These are phyloP conservation scores for Aspergillus tamarii DNA, from an alignment of 2,329 filamentous ascomycete species.

Conservation along the genomic window DNA sequence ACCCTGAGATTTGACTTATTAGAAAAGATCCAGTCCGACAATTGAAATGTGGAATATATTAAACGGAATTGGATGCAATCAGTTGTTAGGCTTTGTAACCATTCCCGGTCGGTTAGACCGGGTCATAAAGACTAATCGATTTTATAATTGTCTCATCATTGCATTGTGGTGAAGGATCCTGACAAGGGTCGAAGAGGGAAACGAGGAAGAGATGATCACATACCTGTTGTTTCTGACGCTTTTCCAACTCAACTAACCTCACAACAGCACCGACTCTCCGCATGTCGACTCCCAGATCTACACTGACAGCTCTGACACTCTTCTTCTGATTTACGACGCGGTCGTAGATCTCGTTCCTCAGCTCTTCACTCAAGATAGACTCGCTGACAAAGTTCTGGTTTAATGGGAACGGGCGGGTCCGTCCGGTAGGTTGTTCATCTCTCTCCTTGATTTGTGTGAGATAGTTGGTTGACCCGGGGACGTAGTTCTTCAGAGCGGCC, in stretches of 20 bases:
- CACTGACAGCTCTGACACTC: slow-evolving; percentile 75
- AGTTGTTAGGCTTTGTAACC: slow-evolving; percentile 59
- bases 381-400: slow-evolving; percentile 73
- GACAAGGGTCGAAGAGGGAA: slow-evolving; percentile 10
- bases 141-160: slow-evolving; percentile 73
- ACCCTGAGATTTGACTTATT: slow-evolving; percentile 50
- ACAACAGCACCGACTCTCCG: slow-evolving; percentile 84
- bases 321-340: slow-evolving; percentile 68
- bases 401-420: slow-evolving; percentile 68
- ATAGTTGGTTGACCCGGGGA: slow-evolving; percentile 38
- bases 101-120: slow-evolving; percentile 53
- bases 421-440: not conserved
- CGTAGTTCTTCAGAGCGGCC: slow-evolving; percentile 33
- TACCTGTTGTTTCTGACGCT: slow-evolving; percentile 75
- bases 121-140: slow-evolving; percentile 99
- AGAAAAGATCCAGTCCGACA: slow-evolving; percentile 19
- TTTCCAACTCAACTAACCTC: slow-evolving; percentile 82
- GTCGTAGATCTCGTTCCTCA: slow-evolving; percentile 74
- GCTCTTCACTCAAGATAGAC: slow-evolving; percentile 71
- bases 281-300: slow-evolving; percentile 77
- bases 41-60: slow-evolving; percentile 8
- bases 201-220: slow-evolving; percentile 42
- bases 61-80: slow-evolving; percentile 21
- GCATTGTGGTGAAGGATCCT: slow-evolving; percentile 14
- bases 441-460: slow-evolving; percentile 21